Base-by-base conservation (phyloP, 2,329 filamentous ascomycete species). In the Alternaria sp. region DNA sequence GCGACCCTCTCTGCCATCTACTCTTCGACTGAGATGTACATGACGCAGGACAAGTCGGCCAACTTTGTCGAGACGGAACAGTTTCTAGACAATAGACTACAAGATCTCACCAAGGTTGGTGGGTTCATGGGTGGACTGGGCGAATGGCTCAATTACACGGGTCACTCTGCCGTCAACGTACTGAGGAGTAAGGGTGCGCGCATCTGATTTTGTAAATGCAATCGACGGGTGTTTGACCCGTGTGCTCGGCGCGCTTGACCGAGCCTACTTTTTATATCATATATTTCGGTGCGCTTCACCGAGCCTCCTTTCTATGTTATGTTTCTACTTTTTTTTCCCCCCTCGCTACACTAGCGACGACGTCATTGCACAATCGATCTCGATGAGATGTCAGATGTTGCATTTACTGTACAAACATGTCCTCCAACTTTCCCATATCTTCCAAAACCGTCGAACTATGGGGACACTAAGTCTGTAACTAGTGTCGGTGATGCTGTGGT, bases 171-270 rank as follows among this genome's bases (percentile, higher is more conserved):
- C 16, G 80, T 97, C 57, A 97, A 97, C 74, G 85, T 97, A 53
- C 81, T 97, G 67, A 87, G 94, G 80, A 97, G 93, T 79, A 97
- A 94, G 82, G 94, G 94, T 0, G 83, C 93, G 66, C 89, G 90
- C 75, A 88, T 98, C 77, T 96, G 79, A 84, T 34, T 22, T 20
- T 7, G 46, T 5, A 8, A 7, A 20, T 12, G 5, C 43, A 54
- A 54, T 53, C 50, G 50, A 38, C 25, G 50, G 12, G 25, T n/a
- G 25, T 32, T 14, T 38, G 34, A n/a, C 32, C 6, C 32, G 1
- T 36, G 1, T 36, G 32, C 1, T 36, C 32, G 32, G 32, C 7
- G 28, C 9, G 11, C 12, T 36, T 38, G 7, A 38, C n/a, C n/a
- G 46, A 50, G 16, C 14, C 18, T 34, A 11, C 8, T 36, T 34